These are phyloP conservation scores for Ananas comosus DNA, from an alignment of 176 grass and related monocot genomes.

Conservation along the genomic window DNA sequence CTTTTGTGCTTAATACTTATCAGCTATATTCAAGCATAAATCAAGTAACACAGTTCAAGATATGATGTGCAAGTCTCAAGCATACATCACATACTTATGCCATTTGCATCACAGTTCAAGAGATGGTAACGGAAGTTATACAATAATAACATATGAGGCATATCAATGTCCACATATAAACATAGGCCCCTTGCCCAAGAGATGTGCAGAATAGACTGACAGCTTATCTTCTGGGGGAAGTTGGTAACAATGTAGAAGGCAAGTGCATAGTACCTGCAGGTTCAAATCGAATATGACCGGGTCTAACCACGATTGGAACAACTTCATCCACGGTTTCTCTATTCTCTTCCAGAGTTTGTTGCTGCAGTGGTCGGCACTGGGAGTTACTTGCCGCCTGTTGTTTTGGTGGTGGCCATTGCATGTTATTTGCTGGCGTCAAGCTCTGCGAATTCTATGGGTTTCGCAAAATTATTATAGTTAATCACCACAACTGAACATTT, in stretches of 20 bases:
- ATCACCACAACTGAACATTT: background rate
- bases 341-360: conserved; percentile 31
- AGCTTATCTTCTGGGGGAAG: background rate
- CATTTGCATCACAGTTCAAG: too few species aligned
- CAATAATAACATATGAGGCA: too few species aligned
- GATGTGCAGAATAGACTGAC: background rate
- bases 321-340: conserved; percentile 45
- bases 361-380: conserved; percentile 19
- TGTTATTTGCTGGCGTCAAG: conserved; percentile 22
- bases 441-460: conserved; percentile 15
- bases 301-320: conserved; percentile 62
- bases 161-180: too few species aligned
- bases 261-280: conserved; percentile 45
- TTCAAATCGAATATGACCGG: conserved; percentile 96
- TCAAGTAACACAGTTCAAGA: background rate
- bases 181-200: background rate
- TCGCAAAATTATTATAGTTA: background rate
- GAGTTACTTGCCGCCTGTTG: conserved; percentile 14
- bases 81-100: too few species aligned
- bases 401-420: conserved; percentile 17
- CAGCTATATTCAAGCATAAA: background rate
- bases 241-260: background rate
- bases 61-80: too few species aligned
- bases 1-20: background rate
- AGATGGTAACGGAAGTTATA: too few species aligned